Evolutionary conservation across 2,329 filamentous ascomycete genomes (phyloP), one percentile per base, ranked within the genome.

Genomic region (Nothomitra cinnamomea): DNA sequence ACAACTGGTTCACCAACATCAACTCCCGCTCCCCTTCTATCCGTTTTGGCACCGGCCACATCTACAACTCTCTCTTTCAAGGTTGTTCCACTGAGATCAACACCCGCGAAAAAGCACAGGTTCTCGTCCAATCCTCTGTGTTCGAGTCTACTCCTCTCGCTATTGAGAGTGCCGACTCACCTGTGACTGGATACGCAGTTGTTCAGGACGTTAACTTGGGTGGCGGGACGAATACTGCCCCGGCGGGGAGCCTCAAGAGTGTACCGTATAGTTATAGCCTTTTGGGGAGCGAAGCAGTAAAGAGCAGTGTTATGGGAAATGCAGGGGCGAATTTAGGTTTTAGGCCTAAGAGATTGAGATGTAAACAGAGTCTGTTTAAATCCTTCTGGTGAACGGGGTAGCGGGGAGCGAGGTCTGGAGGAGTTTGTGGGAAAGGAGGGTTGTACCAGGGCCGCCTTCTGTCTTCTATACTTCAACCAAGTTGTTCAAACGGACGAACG

Each of bases 191-290:
- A 5, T 32, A 32, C 10, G 28, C 28, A 5, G 28, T 32, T 32
- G 28, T 24, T 7, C n/a, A 19, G 41, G 19, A 19, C 13, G 19
- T 41, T 7, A n/a, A 64, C 28, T 64, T 61, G 50, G 60, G 77
- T 47, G 69, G 64, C 45, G 69, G 65, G 32, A 61, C 61, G 32
- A 76, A 76, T 63, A 63, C 68, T 35, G 78, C 76, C 3, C 69
- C 70, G 6, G 61, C 65, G 52, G 74, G 75, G 24, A 75, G 70
- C n/a, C 66, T 79, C 49, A 72, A 65, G 52, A 67, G 65, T 35
- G 68, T 76, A n/a, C 72, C 72, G 1, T 79, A 82, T 62, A 61
- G 64, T 41, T 80, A 80, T 65, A 67, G 64, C 35, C 66, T 74
- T n/a, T 63, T 79, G 50, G 76, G 74, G 1, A 70, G 71, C 2